Evolutionary conservation across 345 rosid species (phyloP), one percentile per base, ranked within the genome.

Genomic region (Euclidium syriacum): DNA sequence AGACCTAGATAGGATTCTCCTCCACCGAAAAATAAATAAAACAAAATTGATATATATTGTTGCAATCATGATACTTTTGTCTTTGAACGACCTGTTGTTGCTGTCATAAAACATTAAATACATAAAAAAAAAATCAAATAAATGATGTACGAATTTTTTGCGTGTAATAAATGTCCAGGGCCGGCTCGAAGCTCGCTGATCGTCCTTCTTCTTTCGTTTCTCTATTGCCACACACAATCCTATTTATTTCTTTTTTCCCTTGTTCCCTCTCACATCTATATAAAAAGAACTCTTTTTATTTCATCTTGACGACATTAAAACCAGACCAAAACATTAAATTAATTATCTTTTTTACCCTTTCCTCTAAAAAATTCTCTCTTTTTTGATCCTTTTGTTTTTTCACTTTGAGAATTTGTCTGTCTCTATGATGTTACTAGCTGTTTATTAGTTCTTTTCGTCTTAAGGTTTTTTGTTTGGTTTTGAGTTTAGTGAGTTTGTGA

Each of bases 111-210:
- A 68, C 73, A 67, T 63, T 54, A 72, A 71, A 64, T 71, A 57
- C 54, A 32, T 11, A 11, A 39, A n/a, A 39, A 11, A 39, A 5
- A 44, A 18, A 40, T 24, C 22, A 32, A 34, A 46, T 62, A 44
- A 61, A 60, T 70, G 44, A 44, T 11, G 68, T 70, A 53, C 68
- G 52, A 70, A 29, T 54, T 62, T 12, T 36, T 70, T 62, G 54
- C 54, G 71, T 64, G 75, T 40, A 64, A 25, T 71, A 71, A 71
- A 58, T 79, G 81, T 52, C 6, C 61, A 27, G 35, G 75, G 79
- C 74, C 95, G 74, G 82, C 86, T 80, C 76, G 71, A 86, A 77
- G 66, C 76, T 80, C 77, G 84, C 78, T 71, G 79, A 79, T 69
- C 74, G 73, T 75, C 78, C 78, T 61, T 44, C 19, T 3, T 74